Evolutionary conservation across 2,329 filamentous ascomycete genomes (phyloP).

Genomic region (Penicillium sp.): DNA sequence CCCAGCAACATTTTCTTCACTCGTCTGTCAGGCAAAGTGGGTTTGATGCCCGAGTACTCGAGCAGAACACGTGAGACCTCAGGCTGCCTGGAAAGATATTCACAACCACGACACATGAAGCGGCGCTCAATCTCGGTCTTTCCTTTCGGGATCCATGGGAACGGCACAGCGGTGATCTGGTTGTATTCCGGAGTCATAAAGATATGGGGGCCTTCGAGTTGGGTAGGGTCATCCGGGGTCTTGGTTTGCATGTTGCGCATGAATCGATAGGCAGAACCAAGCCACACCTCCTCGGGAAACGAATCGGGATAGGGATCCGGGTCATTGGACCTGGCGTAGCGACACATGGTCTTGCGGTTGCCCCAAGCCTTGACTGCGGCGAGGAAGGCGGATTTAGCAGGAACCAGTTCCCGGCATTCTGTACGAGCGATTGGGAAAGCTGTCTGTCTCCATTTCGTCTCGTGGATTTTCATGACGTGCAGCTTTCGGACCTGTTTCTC

Average conservation of each 20-base stretch:
- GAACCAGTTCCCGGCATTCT: neutral
- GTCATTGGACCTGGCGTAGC: neutral
- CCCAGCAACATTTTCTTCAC: neutral
- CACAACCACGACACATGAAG: neutral
- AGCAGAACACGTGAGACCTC: neutral
- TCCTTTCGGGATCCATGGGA: neutral
- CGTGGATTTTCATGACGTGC: neutral
- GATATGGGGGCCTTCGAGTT: neutral
- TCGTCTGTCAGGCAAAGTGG: neutral
- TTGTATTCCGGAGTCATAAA: neutral
- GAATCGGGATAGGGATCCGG: no score
- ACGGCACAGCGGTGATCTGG: neutral
- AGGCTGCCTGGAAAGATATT: neutral
- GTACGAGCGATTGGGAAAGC: no score
- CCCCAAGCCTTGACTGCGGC: neutral
- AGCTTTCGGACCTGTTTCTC: neutral
- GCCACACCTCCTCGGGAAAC: neutral
- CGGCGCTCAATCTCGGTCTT: neutral
- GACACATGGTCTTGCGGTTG: neutral
- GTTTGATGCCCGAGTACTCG: neutral
- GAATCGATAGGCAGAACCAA: neutral
- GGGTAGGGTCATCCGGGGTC: neutral
- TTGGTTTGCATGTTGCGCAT: neutral
- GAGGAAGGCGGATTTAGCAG: constrained; percentile 4
- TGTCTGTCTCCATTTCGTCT: neutral